Percentiles rank a stretch among this genome's conserved stretches.
These are phyloP conservation scores for Trichoderma sp. DNA, from an alignment of 2,329 filamentous ascomycete species.

Conservation along the genomic window DNA sequence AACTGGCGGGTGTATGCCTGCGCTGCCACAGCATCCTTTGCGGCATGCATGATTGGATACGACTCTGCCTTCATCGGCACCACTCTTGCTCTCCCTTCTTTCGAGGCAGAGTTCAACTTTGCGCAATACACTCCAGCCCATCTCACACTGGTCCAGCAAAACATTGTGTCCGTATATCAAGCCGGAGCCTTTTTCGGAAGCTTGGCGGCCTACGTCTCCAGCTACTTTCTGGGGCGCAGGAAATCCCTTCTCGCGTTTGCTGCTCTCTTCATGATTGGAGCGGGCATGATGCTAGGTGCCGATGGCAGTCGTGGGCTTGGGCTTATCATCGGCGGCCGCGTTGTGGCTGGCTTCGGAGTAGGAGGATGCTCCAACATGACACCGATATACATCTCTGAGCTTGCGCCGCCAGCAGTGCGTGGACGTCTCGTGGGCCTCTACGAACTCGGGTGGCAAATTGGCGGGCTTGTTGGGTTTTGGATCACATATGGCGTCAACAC, in stretches of 20 bases:
- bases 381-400: slow-evolving; percentile 20
- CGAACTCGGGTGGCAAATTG: slow-evolving; percentile 18
- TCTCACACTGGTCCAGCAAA: slow-evolving; percentile 12
- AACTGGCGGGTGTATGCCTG: slow-evolving; percentile 19
- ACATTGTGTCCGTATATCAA: slow-evolving; percentile 17
- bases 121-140: slow-evolving; percentile 4
- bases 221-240: slow-evolving; percentile 17
- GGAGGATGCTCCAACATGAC: slow-evolving; percentile 22
- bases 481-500: slow-evolving; percentile 19
- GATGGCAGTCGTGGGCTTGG: slow-evolving; percentile 13
- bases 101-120: slow-evolving; percentile 18
- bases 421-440: slow-evolving; percentile 19
- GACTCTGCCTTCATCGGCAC: slow-evolving; percentile 23
- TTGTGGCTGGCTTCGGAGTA: slow-evolving; percentile 14
- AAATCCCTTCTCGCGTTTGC: slow-evolving; percentile 9
- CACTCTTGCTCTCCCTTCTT: slow-evolving; percentile 18
- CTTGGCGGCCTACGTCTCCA: slow-evolving; percentile 16
- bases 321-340: slow-evolving; percentile 10
- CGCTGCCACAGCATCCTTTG: slow-evolving; percentile 21
- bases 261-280: slow-evolving; percentile 13
- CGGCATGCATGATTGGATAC: slow-evolving; percentile 20
- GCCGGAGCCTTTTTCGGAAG: slow-evolving; percentile 17
- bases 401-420: slow-evolving; percentile 18
- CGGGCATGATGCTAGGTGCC: slow-evolving; percentile 19
- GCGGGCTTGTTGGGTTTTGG: slow-evolving; percentile 17